These are phyloP conservation scores for Hawksworthiomyces lignivorus DNA, from an alignment of 2,329 filamentous ascomycete species.

Conservation along the genomic window DNA sequence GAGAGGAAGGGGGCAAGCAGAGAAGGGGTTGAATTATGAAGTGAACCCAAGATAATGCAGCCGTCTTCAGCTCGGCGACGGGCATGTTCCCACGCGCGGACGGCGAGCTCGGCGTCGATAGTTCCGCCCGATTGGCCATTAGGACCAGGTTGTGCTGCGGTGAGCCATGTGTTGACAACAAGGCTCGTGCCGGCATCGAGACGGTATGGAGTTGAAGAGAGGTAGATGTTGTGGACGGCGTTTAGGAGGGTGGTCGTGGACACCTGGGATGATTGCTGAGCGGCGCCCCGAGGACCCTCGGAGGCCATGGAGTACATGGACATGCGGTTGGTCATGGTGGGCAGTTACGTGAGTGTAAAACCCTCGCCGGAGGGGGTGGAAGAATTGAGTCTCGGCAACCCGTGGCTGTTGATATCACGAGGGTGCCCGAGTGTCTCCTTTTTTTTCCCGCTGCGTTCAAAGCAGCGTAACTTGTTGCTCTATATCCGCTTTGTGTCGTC, in stretches of 20 bases:
- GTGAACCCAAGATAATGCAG: conserved; percentile 79
- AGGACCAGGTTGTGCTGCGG: conserved; percentile 61
- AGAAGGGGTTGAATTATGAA: conserved; percentile 83
- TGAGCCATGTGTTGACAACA: conserved; percentile 93
- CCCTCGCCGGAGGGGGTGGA: conserved; percentile 10
- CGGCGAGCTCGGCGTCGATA: conserved; percentile 69
- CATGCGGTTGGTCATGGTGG: conserved; percentile 53
- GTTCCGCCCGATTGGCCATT: conserved; percentile 67
- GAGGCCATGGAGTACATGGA: conserved; percentile 63
- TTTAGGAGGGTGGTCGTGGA: conserved; percentile 92
- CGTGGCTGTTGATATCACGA: too few species aligned
- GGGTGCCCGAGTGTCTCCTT: too few species aligned
- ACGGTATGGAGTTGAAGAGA: conserved; percentile 71
- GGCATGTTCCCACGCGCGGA: conserved; percentile 92
- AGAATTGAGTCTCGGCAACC: too few species aligned
- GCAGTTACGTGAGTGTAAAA: conserved; percentile 8
- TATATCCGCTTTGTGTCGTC: too few species aligned
- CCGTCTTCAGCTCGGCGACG: conserved; percentile 90
- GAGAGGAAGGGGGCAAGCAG: conserved; percentile 73
- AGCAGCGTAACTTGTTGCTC: too few species aligned
- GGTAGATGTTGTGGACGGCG: conserved; percentile 81
- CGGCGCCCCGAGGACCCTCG: conserved; percentile 50
- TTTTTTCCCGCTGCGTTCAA: too few species aligned
- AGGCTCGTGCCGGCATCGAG: conserved; percentile 86
- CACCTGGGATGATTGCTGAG: conserved; percentile 68